Percentiles rank a stretch among this genome's conserved stretches.
phyloP scores from a whole-genome alignment of 352 stramenopile species.

The Phytophthora megakarya region DNA sequence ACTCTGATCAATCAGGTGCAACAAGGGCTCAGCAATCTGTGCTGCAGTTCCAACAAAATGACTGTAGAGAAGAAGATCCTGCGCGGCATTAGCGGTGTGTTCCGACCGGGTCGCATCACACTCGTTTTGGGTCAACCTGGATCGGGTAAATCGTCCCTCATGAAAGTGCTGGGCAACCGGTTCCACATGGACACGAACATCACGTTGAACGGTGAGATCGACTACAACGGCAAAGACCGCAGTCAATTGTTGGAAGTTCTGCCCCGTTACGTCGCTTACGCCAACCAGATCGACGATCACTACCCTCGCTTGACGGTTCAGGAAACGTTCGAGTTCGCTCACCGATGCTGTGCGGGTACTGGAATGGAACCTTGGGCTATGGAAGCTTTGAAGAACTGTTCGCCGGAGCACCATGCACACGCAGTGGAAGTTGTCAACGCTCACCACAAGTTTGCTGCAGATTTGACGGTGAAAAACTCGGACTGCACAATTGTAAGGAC shows the following conservation, averaged over 20 bases:
- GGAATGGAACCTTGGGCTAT: constrained; percentile 39
- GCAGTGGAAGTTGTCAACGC: constrained; percentile 38
- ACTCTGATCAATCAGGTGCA: constrained; percentile 44
- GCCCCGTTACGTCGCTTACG: constrained; percentile 55
- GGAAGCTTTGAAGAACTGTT: constrained; percentile 20
- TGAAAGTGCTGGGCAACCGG: constrained; percentile 55
- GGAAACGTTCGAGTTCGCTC: constrained; percentile 63
- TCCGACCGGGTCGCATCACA: constrained; percentile 53
- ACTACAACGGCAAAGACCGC: constrained; percentile 51
- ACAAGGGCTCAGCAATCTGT: constrained; percentile 28
- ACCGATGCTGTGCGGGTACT: constrained; percentile 42
- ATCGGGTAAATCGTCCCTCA: no score
- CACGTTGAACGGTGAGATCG: constrained; percentile 44
- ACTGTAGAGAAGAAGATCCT: constrained; percentile 59
- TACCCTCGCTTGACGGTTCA: constrained; percentile 44
- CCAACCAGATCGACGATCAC: constrained; percentile 36
- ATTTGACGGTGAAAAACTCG: constrained; percentile 55
- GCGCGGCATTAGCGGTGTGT: constrained; percentile 46
- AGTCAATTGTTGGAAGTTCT: constrained; percentile 34
- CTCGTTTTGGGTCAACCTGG: constrained; percentile 49
- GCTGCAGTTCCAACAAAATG: constrained; percentile 20
- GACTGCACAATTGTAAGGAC: constrained; percentile 56
- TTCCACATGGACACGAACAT: constrained; percentile 59
- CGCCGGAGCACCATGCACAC: constrained; percentile 40
- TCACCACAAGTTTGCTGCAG: constrained; percentile 38